Base-by-base conservation (phyloP, 2,329 filamentous ascomycete genomes). In the Dothistroma septosporum region DNA sequence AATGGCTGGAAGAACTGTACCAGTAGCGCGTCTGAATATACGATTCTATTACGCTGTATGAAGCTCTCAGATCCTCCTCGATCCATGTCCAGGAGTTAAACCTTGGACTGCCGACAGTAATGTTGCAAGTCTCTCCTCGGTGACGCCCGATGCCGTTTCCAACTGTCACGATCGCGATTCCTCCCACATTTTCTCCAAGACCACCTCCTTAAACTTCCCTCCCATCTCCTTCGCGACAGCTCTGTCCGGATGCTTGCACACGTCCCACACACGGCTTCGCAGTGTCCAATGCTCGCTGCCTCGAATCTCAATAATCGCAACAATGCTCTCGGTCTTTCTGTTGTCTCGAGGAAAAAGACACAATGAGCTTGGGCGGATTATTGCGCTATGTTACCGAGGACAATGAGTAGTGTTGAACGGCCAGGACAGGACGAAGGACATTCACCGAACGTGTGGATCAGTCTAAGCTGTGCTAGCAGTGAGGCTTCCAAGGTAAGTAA, bases 1-100 rank as follows among this genome's bases (percentile, higher is more conserved):
- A 82, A 63, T 87, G 85, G 85, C 76, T 87, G 24, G 81, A 79
- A 22, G 82, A 85, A 61, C 78, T 81, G 22, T 55, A 53, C 19
- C 24, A n/a, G 19, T 53, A 35, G 41, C 41, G 41, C 41, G 9
- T n/a, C 41, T 44, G n/a, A 3, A n/a, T n/a, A n/a, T n/a, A 44
- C 19, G n/a, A 4, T 19, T n/a, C 14, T 44, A n/a, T n/a, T 16
- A 2, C 5, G n/a, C 41, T 19, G 35, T 11, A 37, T 11, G 11
- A 37, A 4, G 11, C 4, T 10, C 35, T 37, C 11, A 16, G 3
- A 12, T 37, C 11, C 35, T 37, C 14, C 35, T 37, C 35, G 24
- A 28, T 28, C 24, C 24, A 28, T 6, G 6, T 28, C 6, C 24
- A 28, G 24, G 6, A 28, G 6, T 28, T 28, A 2, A 6, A 28